These are phyloP conservation scores for Cladorrhinum samala DNA, from an alignment of 495 filamentous ascomycete genomes.

Conservation along the genomic window DNA sequence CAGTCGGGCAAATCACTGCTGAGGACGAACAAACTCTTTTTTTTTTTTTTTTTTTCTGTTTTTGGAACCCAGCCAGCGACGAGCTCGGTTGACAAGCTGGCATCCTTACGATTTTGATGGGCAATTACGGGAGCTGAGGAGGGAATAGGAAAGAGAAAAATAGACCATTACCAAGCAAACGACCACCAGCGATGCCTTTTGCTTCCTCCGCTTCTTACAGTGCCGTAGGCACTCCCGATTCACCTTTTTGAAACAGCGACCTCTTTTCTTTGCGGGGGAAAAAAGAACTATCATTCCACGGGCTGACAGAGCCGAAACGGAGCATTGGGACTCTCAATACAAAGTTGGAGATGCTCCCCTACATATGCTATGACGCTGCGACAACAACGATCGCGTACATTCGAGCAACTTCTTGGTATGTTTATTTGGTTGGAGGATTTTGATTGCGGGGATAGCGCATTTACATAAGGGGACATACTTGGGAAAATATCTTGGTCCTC, in stretches of 20 bases:
- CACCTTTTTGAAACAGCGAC: constrained; percentile 1
- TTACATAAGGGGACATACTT: constrained; percentile 6
- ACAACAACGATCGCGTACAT: constrained; percentile 4
- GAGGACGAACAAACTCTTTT: neutral
- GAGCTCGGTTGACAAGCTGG: constrained; percentile 1
- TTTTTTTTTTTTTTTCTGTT: constrained; percentile 3
- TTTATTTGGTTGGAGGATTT: neutral
- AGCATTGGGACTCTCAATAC: neutral
- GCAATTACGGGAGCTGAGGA: constrained; percentile 17
- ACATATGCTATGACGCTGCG: constrained; percentile 4
- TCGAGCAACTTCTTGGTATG: neutral
- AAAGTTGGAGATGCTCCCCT: neutral
- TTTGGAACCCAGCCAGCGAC: neutral
- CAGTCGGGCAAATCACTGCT: neutral
- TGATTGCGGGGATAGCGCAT: constrained; percentile 2
- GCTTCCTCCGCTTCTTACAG: constrained; percentile 8
- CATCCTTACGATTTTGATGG: constrained; percentile 17
- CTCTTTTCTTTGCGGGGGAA: constrained; percentile 10
- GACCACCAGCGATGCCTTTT: constrained; percentile 11
- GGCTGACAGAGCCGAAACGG: neutral
- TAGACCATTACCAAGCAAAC: constrained; percentile 18
- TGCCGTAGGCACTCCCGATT: constrained; percentile 1
- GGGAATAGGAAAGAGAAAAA: constrained; percentile 18
- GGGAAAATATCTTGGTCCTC: neutral
- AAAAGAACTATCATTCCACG: neutral